Base-by-base conservation (phyloP, 768 basidiomycete species). In the Xerocomellus intermedius region DNA sequence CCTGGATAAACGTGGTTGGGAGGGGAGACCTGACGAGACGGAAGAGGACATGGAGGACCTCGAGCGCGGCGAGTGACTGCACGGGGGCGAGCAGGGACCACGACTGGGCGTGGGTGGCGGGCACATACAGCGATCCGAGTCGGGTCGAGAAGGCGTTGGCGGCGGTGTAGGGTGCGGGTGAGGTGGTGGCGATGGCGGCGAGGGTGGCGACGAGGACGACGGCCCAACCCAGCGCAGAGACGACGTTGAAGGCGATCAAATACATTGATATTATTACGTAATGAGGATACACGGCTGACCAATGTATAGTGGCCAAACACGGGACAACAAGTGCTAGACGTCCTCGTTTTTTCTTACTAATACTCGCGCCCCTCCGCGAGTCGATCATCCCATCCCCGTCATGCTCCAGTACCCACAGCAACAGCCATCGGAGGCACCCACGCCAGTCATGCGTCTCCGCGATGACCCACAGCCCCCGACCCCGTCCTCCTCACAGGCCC, bases 1-100 rank as follows among this genome's bases (percentile, higher is more conserved):
- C 92, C 70, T 97, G 94, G 61, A 86, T 81, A 6, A 75, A 66
- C 0, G 93, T 94, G 0, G 92, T 94, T 14, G 73, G 76, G 13
- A 91, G 66, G 8, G 90, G 87, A 52, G 86, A 89, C 47, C 86
- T 76, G 42, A 98, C 96, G 78, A 85, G 84, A 0, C 94, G 86
- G 8, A 92, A 62, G 7, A 87, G 70, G 36, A 85, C 83, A 68
- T 99, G 97, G 3, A 89, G 60, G 22, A 97, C 82, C 69, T 99
- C 96, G 47, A 99, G 74, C 1, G 84, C 64, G 2, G 96, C 96
- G 48, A 84, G 82, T 24, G 82, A 91, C 75, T 99, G 96, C 7
- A 96, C 89, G 58, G 84, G 76, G 5, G 84, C 82, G 3, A 82
- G 81, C 12, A 78, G 69, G 66, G 83, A 86, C 12, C 85, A 78